phyloP scores from a whole-genome alignment of 306 rosid species.

The Prunus davidiana region DNA sequence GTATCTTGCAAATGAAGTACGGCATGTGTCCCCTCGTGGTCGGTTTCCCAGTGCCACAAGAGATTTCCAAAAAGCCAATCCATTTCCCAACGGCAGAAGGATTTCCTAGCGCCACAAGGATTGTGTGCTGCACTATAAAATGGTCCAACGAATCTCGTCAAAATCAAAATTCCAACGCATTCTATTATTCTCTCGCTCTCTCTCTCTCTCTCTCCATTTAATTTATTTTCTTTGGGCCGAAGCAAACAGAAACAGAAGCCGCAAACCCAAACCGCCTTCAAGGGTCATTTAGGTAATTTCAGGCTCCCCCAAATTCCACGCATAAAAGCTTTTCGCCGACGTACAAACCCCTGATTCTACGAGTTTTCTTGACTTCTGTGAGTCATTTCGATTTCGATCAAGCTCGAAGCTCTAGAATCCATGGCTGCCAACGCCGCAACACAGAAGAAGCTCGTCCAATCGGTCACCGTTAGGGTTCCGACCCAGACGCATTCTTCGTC shows the following conservation, averaged over 20 bases:
- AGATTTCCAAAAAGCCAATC: too few relatives aligned
- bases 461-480: conserved; percentile 23
- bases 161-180: too few relatives aligned
- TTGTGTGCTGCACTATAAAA: too few relatives aligned
- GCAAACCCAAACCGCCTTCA: background rate
- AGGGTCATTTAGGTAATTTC: background rate
- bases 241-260: conserved; percentile 5
- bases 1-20: too few relatives aligned
- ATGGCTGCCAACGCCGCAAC: conserved; percentile 16
- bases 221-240: conserved; percentile 32
- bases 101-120: too few relatives aligned
- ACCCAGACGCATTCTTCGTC: background rate
- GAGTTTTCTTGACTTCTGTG: conserved; percentile 21
- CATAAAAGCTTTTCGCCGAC: background rate
- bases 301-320: background rate
- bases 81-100: too few relatives aligned
- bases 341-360: background rate
- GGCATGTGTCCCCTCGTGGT: too few relatives aligned
- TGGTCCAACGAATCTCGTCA: too few relatives aligned
- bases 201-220: too few relatives aligned
- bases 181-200: background rate
- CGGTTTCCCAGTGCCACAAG: too few relatives aligned
- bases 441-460: conserved; percentile 14
- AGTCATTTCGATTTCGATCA: background rate
- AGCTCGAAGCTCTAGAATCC: conserved; percentile 37